These are phyloP conservation scores for Microstegium vimineum DNA, from an alignment of 176 grass and related monocot species.

Conservation along the genomic window DNA sequence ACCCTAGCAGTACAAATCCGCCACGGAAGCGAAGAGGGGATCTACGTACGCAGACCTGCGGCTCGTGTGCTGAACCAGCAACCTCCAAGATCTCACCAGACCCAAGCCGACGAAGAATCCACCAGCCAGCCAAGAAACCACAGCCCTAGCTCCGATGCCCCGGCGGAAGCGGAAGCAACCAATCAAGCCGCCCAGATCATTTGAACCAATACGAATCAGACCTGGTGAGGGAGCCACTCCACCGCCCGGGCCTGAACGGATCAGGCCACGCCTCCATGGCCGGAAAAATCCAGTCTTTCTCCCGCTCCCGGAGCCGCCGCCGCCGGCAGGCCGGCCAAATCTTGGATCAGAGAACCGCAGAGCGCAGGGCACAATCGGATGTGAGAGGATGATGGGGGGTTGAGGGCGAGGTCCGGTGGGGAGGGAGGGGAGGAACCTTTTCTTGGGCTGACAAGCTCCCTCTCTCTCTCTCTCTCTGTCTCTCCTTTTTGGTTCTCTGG, in stretches of 20 bases:
- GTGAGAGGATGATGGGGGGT: background rate
- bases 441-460: conserved; percentile 11
- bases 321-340: conserved; percentile 13
- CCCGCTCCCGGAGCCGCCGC: background rate
- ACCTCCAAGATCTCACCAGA: conserved; percentile 29
- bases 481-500: conserved; percentile 27
- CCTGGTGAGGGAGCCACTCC: conserved; percentile 25
- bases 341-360: conserved; percentile 27
- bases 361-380: background rate
- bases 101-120: conserved; percentile 23
- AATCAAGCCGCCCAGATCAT: conserved; percentile 34
- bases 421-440: conserved; percentile 7
- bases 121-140: background rate
- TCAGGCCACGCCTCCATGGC: conserved; percentile 30
- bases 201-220: conserved; percentile 29
- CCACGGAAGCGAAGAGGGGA: conserved; percentile 4
- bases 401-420: background rate
- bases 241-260: conserved; percentile 20
- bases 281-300: conserved; percentile 30
- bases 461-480: background rate
- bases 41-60: background rate
- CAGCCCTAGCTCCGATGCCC: conserved; percentile 2
- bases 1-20: conserved; percentile 25
- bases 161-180: background rate
- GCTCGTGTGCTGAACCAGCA: conserved; percentile 11